A percentile compares a stretch with the other conserved stretches of the same genome.
Evolutionary conservation across 352 stramenopile genomes (phyloP).

Genomic region (Phytophthora hybrid): DNA sequence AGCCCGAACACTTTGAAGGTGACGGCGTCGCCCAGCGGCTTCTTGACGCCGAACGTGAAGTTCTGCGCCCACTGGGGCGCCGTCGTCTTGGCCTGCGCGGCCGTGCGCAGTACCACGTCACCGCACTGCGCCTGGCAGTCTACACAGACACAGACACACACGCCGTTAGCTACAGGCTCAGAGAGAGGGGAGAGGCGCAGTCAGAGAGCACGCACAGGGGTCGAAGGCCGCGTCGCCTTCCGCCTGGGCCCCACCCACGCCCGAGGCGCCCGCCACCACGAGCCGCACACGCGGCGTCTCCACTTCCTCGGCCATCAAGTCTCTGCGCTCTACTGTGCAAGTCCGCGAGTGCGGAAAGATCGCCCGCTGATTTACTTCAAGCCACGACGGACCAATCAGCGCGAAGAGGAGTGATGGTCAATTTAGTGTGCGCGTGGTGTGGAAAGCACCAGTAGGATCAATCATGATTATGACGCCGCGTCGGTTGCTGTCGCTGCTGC

Average conservation of each 20-base stretch:
- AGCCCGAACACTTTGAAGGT: slow-evolving; percentile 64
- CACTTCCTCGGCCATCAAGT: slow-evolving; percentile 30
- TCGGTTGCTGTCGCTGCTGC: slow-evolving; percentile 21
- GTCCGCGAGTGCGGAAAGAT: slow-evolving; percentile 35
- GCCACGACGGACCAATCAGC: slow-evolving; percentile 22
- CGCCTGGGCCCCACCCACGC: slow-evolving; percentile 30
- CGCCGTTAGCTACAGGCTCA: background rate
- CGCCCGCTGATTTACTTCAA: slow-evolving; percentile 42
- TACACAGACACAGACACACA: slow-evolving; percentile 20
- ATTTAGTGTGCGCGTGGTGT: slow-evolving; percentile 26
- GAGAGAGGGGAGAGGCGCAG: background rate
- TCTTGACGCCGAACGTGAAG: slow-evolving; percentile 64
- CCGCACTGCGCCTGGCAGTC: slow-evolving; percentile 71
- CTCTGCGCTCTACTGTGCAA: slow-evolving; percentile 10
- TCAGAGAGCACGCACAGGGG: slow-evolving; percentile 34
- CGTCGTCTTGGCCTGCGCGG: slow-evolving; percentile 51
- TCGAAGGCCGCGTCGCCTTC: slow-evolving; percentile 29
- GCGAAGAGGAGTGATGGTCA: slow-evolving; percentile 23
- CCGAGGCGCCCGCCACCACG: slow-evolving; percentile 42
- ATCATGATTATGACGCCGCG: background rate
- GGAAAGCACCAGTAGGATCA: background rate
- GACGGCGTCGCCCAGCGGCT: slow-evolving; percentile 53
- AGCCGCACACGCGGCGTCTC: slow-evolving; percentile 54
- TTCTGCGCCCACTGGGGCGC: slow-evolving; percentile 61
- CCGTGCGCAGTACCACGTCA: slow-evolving; percentile 55